Evolutionary conservation across 768 basidiomycete genomes (phyloP), one percentile per base, ranked within the genome.

Genomic region (Rhodosporidiobolus odoratus): DNA sequence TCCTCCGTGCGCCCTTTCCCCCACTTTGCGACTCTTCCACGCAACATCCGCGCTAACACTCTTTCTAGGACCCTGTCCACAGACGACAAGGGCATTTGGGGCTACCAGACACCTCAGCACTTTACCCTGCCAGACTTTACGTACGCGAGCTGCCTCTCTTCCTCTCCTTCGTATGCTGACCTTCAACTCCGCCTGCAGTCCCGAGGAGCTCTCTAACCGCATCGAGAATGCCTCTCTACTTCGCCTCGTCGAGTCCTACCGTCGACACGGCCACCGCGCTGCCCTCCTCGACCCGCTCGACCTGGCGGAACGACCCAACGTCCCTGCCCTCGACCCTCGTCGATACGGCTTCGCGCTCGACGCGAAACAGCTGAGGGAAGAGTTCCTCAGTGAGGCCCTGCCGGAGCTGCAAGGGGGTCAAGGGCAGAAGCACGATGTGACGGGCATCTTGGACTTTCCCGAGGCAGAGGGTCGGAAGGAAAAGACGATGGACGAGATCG

Each of bases 261-360:
- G 79, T 19, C 45, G 57, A 0, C 89, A 92, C 73, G 89, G 89
- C 0, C 91, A 92, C 76, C 86, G 90, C 38, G 90, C 91, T 5
- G 91, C 91, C 0, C 83, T 85, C 52, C 89, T 95, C 50, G 92
- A 96, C 77, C 92, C 93, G 0, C 81, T 95, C 43, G 91, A 92
- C 79, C 80, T 95, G 61, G 88, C 95, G 38, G 87, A 90, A 63
- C 86, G 92, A 23, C 74, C 86, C 84, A 30, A 17, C 34, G 68
- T 62, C 0, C 67, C 67, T 5, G 73, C 68, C 19, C 73, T 69
- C 47, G 68, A 67, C 41, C 64, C 71, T 8, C 25, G 66, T 15
- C 85, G 93, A 17, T 95, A 94, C 72, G 90, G 91, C 1, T 83
- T 94, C 1, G 84, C 89, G 67, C 79, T 82, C 17, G 77, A 81